Evolutionary conservation across 83 land plant species (phyloP), one percentile per base, ranked within the genome.

Genomic region (Diphasiastrum complanatum): DNA sequence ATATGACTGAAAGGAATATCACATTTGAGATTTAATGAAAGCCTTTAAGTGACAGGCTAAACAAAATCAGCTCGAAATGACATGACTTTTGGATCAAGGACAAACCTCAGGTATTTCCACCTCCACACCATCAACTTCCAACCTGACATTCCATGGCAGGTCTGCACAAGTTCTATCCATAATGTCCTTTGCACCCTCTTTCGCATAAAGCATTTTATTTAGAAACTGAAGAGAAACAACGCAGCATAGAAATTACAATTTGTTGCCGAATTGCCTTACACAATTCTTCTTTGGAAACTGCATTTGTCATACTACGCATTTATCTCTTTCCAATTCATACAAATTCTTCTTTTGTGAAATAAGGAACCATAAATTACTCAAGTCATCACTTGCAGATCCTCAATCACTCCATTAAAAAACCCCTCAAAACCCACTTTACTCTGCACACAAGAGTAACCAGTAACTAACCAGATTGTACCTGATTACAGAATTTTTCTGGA

Each of bases 61-160:
- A 16, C 2, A 3, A 35, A 24, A 57, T 45, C n/a, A 61, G 31
- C 27, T 52, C 38, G 32, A 18, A 32, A 11, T 18, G 25, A 45
- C 19, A 54, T 46, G 22, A 31, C n/a, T 22, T 25, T 64, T 38
- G n/a, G n/a, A n/a, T n/a, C n/a, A n/a, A n/a, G n/a, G n/a, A n/a
- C n/a, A n/a, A n/a, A 87, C 97, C 97, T 91, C 97, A 59, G 97
- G 97, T 27, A 91, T 79, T 30, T 84, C 84, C 35, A 91, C 60
- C 64, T 91, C 89, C 27, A 27, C 41, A 11, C 97, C 97, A 78
- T 91, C 95, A 57, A 91, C 93, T 65, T 75, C 82, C 19, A 91
- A 62, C 43, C 83, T 81, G 19, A 84, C 65, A 69, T 91, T 79
- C 89, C 86, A 86, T 47, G 84, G 85, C 47, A 91, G 75, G 56